Conservation (phyloP, 306 rosid species). For the Trifolium pratense region DNA sequence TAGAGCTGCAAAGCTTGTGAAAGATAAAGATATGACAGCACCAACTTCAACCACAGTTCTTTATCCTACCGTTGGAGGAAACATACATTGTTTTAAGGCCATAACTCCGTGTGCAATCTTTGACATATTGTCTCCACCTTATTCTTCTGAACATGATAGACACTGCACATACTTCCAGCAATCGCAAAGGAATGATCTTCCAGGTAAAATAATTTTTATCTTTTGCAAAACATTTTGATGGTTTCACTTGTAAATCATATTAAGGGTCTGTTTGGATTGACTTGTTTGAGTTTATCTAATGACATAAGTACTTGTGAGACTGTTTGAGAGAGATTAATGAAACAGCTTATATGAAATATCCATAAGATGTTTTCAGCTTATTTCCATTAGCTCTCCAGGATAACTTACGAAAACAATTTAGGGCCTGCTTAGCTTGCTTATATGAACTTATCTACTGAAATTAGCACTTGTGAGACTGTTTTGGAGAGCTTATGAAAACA, state of each 20-base stretch:
- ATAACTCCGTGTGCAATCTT: slow-evolving; percentile 93
- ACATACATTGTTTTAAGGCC: slow-evolving; percentile 89
- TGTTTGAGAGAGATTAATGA: neutral
- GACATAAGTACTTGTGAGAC: neutral
- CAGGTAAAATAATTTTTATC: slow-evolving; percentile 58
- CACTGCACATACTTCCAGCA: slow-evolving; percentile 89
- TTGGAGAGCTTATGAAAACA: neutral
- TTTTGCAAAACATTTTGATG: neutral
- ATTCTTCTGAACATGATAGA: slow-evolving; percentile 78
- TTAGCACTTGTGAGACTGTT: neutral
- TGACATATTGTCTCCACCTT: slow-evolving; percentile 90
- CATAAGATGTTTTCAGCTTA: neutral
- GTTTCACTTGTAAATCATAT: slow-evolving; percentile 14
- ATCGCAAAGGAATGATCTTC: slow-evolving; percentile 69
- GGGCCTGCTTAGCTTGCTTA: neutral
- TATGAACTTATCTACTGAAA: neutral
- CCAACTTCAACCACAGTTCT: slow-evolving; percentile 82
- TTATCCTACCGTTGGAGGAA: slow-evolving; percentile 90
- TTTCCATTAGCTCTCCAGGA: neutral
- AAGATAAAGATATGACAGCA: slow-evolving; percentile 78
- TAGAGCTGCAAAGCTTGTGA: slow-evolving; percentile 82
- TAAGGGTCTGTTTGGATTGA: neutral
- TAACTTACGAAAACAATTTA: neutral
- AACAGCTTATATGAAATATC: neutral
- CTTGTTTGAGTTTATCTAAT: neutral